Conservation (phyloP, 2,329 filamentous ascomycete genomes). For the Tolypocladium capitatum region DNA sequence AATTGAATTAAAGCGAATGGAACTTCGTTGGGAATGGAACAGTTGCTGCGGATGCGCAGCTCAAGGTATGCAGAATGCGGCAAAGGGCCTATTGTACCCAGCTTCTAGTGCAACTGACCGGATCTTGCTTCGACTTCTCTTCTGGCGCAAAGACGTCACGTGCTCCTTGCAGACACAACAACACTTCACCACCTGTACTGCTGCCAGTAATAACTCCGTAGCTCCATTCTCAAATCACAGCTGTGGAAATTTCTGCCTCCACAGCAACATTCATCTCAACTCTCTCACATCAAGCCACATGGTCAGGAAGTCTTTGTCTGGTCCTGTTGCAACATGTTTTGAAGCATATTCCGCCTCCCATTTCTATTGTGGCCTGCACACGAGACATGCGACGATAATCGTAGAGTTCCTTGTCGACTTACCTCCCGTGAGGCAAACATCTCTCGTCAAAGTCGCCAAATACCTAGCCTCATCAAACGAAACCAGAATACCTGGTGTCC, state of each 20-base stretch:
- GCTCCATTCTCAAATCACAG: not conserved
- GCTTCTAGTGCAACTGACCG: not conserved
- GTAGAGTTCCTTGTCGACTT: not conserved
- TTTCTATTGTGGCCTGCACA: not conserved
- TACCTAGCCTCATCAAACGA: not conserved
- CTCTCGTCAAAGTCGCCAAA: not conserved
- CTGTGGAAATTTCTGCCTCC: slow-evolving; percentile 4
- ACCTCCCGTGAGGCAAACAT: not conserved
- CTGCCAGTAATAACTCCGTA: not conserved
- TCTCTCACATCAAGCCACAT: not conserved
- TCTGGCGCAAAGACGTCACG: not conserved
- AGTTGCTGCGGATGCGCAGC: not conserved
- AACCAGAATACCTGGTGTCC: not conserved
- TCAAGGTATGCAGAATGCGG: not conserved
- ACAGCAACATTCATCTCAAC: not conserved
- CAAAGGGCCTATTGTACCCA: not conserved
- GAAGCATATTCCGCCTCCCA: not conserved
- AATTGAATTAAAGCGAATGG: not conserved
- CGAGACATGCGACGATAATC: not conserved
- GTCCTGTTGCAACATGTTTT: not conserved
- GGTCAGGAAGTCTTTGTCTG: not conserved
- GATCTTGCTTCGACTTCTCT: not conserved
- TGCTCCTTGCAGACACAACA: not conserved
- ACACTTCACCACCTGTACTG: not conserved
- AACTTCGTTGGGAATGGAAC: not conserved